A percentile compares a stretch with the other conserved stretches of the same genome.
Evolutionary conservation across 2,329 filamentous ascomycete genomes (phyloP).

Genomic region (Fusarium sp.): DNA sequence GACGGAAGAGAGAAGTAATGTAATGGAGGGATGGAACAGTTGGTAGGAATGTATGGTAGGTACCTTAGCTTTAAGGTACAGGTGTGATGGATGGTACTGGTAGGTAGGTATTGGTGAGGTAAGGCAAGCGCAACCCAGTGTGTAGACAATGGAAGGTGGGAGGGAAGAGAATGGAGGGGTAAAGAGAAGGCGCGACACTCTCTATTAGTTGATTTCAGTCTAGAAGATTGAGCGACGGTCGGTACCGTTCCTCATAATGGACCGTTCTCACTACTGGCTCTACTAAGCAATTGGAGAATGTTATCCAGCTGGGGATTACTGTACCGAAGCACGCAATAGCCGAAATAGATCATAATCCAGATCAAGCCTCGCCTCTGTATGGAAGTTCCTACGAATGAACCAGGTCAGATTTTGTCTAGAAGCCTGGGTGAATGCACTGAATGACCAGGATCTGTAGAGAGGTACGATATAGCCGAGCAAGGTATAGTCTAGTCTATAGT

Average conservation of each 20-base stretch:
- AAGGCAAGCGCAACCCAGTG: background rate
- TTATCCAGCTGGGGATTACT: background rate
- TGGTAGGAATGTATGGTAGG: conserved; percentile 28
- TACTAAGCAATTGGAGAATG: background rate
- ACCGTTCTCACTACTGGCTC: background rate
- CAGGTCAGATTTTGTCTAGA: background rate
- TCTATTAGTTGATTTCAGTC: background rate
- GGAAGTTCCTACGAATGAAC: conserved; percentile 3
- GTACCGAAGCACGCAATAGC: conserved; percentile 1
- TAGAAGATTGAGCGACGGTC: background rate
- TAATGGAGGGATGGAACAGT: conserved; percentile 15
- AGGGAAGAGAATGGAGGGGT: conserved; percentile 29
- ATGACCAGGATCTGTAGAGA: background rate
- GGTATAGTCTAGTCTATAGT: conserved; percentile 16
- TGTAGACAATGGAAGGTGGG: conserved; percentile 2
- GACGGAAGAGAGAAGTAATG: conserved; percentile 25
- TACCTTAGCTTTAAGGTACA: conserved; percentile 20
- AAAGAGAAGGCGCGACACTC: conserved; percentile 19
- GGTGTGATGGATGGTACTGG: background rate
- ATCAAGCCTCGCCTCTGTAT: background rate
- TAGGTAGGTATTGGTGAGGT: background rate
- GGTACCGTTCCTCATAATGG: background rate
- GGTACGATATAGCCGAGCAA: background rate
- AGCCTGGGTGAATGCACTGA: background rate
- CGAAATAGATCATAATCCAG: background rate